Percentiles rank a stretch among this genome's conserved stretches.
Evolutionary conservation across 192 early-diverging fungal species (phyloP).

Genomic region (Helicostylum pulchrum): DNA sequence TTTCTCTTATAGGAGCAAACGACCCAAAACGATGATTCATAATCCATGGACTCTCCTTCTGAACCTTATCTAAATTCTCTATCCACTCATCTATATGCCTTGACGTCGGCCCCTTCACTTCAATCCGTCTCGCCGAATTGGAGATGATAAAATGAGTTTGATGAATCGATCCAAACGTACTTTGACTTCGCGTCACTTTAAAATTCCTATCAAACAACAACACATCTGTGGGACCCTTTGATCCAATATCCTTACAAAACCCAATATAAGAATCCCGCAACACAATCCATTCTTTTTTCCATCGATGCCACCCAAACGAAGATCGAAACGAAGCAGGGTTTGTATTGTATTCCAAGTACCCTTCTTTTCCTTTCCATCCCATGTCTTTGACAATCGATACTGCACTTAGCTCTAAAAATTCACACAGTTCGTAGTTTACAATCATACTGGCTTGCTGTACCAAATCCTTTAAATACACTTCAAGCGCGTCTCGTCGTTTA

Average conservation of each 20-base stretch:
- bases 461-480: constrained; percentile 57
- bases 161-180: constrained; percentile 24
- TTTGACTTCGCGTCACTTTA: constrained; percentile 14
- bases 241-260: constrained; percentile 45
- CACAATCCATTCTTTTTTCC: constrained; percentile 68
- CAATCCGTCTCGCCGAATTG: constrained; percentile 61
- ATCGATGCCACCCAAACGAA: constrained; percentile 27
- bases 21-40: constrained; percentile 64
- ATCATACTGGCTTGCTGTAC: constrained; percentile 57
- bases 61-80: constrained; percentile 56
- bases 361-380: constrained; percentile 86
- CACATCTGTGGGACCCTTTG: constrained; percentile 42
- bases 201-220: constrained; percentile 51
- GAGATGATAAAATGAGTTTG: constrained; percentile 56
- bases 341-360: constrained; percentile 62
- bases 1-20: constrained; percentile 71
- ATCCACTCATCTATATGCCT: constrained; percentile 69
- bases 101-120: constrained; percentile 63
- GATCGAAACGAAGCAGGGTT: constrained; percentile 32
- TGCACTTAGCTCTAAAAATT: constrained; percentile 72
- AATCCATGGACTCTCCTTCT: constrained; percentile 60
- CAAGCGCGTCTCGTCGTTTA: constrained; percentile 54
- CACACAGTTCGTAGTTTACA: constrained; percentile 68
- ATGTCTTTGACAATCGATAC: constrained; percentile 72
- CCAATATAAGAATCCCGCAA: constrained; percentile 72